phyloP scores from a whole-genome alignment of 306 rosid species.

The Prunus campanulata region DNA sequence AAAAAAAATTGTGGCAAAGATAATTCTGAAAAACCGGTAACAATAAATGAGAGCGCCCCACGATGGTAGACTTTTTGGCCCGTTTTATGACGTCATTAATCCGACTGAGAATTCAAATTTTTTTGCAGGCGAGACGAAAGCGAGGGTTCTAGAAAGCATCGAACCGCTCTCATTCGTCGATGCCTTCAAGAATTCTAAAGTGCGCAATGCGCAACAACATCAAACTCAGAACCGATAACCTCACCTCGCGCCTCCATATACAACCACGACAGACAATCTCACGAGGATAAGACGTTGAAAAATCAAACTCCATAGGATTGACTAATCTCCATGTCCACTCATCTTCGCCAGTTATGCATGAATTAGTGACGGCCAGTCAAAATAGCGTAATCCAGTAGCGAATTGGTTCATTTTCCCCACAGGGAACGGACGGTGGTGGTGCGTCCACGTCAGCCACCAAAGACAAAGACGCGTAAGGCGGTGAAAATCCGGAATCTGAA shows the following conservation, averaged over 20 bases:
- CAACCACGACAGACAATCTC: neutral
- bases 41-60: neutral
- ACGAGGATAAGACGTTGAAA: neutral
- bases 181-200: slow-evolving; percentile 21
- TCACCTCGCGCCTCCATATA: neutral
- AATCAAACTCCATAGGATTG: too few species aligned
- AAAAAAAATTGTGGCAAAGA: neutral
- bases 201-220: neutral
- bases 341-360: neutral
- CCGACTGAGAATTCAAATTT: neutral
- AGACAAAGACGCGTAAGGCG: slow-evolving; percentile 37
- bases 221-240: neutral
- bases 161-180: slow-evolving; percentile 8
- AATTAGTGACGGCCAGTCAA: neutral
- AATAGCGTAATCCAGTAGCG: neutral
- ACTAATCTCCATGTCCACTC: neutral
- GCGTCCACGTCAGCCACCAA: slow-evolving; percentile 39
- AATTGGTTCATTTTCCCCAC: neutral
- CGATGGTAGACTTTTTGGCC: neutral
- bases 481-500: slow-evolving; percentile 28
- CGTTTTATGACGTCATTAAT: neutral
- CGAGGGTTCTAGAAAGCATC: slow-evolving; percentile 26
- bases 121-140: slow-evolving; percentile 9
- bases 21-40: neutral
- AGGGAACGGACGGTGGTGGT: slow-evolving; percentile 22